These are phyloP conservation scores for Aspergillus ruber DNA, from an alignment of 2,329 filamentous ascomycete genomes.

Conservation along the genomic window DNA sequence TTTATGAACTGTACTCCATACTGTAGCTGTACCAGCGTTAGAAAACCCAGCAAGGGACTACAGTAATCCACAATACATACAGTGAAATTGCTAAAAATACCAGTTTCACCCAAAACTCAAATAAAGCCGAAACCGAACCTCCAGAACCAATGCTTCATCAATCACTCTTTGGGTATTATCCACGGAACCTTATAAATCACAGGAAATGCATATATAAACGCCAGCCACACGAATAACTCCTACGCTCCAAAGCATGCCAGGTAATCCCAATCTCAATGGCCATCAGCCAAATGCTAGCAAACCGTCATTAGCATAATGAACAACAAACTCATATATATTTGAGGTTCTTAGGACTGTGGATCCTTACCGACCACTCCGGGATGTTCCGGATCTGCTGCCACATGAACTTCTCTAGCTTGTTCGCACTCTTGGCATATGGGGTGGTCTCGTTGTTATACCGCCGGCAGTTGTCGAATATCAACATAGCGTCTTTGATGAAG, in stretches of 20 bases:
- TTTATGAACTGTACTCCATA: too few species aligned
- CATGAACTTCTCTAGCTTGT: slow-evolving; percentile 90
- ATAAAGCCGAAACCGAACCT: background rate
- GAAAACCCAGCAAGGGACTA: too few species aligned
- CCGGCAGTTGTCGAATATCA: slow-evolving; percentile 91
- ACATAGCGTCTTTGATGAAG: slow-evolving; percentile 78
- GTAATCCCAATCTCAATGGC: slow-evolving; percentile 16
- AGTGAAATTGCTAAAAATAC: too few species aligned
- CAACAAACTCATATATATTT: background rate
- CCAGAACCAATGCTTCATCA: slow-evolving; percentile 4
- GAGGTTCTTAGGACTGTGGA: background rate
- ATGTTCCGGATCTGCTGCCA: slow-evolving; percentile 87
- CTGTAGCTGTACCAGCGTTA: too few species aligned
- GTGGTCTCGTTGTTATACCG: slow-evolving; percentile 96
- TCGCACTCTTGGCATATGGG: slow-evolving; percentile 89
- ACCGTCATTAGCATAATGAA: slow-evolving; percentile 1
- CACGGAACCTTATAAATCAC: background rate
- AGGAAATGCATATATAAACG: slow-evolving; percentile 4
- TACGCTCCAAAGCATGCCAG: background rate
- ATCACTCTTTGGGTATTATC: slow-evolving; percentile 11
- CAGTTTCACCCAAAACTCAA: too few species aligned
- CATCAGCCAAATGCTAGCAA: slow-evolving; percentile 36
- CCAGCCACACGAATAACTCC: slow-evolving; percentile 7
- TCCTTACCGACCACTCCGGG: slow-evolving; percentile 74
- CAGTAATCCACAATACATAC: too few species aligned